Conservation (phyloP, 176 grass and related monocot genomes). For the Eragrostis curvula region DNA sequence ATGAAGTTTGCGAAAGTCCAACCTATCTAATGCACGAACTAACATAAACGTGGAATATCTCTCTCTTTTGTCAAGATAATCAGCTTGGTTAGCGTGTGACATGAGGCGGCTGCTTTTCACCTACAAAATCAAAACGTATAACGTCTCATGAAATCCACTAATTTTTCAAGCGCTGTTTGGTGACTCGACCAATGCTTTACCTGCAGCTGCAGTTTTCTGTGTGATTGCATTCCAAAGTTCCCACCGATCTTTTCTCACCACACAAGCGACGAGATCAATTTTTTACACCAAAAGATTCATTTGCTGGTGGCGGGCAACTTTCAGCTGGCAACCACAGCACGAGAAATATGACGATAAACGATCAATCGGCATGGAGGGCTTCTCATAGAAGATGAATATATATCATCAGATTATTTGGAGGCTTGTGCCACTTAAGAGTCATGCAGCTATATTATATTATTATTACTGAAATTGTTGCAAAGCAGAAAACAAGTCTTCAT, state of each 20-base stretch:
- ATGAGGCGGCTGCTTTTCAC: no score
- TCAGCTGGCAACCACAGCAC: background rate
- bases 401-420: background rate
- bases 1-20: no score
- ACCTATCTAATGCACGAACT: no score
- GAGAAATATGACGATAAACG: background rate
- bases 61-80: no score
- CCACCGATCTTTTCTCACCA: background rate
- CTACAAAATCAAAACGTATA: no score
- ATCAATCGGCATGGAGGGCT: background rate
- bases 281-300: background rate
- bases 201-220: background rate
- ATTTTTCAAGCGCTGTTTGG: background rate
- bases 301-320: slow-evolving; percentile 23
- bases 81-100: no score
- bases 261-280: background rate
- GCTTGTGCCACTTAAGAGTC: background rate
- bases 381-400: slow-evolving; percentile 9
- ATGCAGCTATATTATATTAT: background rate
- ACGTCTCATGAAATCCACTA: no score
- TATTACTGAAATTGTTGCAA: background rate
- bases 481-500: background rate
- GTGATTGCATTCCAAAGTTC: background rate
- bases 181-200: background rate
- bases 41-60: no score